Percentiles rank a stretch among this genome's conserved stretches.
phyloP scores from a whole-genome alignment of 345 rosid genomes.

The Geranium rotundifolium region DNA sequence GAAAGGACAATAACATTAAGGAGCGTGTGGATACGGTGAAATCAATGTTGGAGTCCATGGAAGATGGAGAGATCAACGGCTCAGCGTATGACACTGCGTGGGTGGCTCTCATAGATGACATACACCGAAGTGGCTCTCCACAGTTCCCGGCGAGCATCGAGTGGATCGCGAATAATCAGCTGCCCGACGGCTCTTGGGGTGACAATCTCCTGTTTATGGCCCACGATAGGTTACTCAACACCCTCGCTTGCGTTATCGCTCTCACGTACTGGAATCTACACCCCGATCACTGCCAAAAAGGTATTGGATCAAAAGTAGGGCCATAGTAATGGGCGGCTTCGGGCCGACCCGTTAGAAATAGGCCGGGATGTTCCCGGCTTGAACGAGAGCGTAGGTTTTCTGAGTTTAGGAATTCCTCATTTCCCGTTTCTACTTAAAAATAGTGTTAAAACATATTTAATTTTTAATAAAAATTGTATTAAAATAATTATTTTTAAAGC shows the following conservation, averaged over 20 bases:
- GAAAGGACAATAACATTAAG: slow-evolving; percentile 18
- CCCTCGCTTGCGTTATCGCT: slow-evolving; percentile 80
- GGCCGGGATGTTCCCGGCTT: neutral
- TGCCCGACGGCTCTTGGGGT: slow-evolving; percentile 93
- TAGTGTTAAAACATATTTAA: no score
- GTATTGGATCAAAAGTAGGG: slow-evolving; percentile 13
- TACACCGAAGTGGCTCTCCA: slow-evolving; percentile 38
- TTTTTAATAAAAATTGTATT: no score
- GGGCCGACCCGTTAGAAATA: neutral
- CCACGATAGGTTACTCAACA: slow-evolving; percentile 81
- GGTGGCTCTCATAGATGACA: slow-evolving; percentile 72
- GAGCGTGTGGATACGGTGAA: slow-evolving; percentile 38
- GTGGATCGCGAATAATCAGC: slow-evolving; percentile 84
- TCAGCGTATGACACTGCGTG: slow-evolving; percentile 98
- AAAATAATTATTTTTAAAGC: no score
- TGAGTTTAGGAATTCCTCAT: no score
- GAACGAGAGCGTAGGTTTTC: no score
- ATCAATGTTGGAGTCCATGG: slow-evolving; percentile 46
- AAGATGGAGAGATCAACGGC: slow-evolving; percentile 73
- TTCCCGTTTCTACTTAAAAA: no score
- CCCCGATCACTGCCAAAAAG: slow-evolving; percentile 53
- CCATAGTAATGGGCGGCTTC: no score
- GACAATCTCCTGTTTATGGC: slow-evolving; percentile 47
- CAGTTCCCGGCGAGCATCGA: slow-evolving; percentile 60
- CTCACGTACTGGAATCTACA: slow-evolving; percentile 65